Conservation (phyloP, 306 rosid species). For the Hippophae tibetana region DNA sequence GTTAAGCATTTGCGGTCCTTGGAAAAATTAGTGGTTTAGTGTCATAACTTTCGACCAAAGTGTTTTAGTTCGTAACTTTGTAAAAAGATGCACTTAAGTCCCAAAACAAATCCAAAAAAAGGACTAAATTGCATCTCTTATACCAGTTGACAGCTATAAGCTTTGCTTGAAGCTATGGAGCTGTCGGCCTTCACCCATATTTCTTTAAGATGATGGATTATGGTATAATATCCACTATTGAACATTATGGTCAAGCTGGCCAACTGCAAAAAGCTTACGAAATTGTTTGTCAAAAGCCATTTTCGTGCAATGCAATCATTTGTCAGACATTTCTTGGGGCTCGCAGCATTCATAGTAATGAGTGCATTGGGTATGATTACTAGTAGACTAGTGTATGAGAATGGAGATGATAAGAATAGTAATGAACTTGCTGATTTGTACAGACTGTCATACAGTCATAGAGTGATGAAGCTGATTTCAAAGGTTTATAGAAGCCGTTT, state of each 20-base stretch:
- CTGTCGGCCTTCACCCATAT: conserved; percentile 5
- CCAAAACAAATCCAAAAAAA: no score
- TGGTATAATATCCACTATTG: conserved; percentile 53
- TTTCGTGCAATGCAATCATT: conserved; percentile 55
- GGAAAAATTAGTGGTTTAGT: no score
- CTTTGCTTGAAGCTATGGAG: no score
- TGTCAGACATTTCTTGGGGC: conserved; percentile 93
- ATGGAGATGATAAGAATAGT: conserved; percentile 43
- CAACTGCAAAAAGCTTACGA: conserved; percentile 63
- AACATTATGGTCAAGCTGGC: conserved; percentile 77
- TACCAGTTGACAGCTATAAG: no score
- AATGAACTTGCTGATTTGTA: conserved; percentile 69
- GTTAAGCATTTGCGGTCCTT: not conserved
- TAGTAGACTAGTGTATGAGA: no score
- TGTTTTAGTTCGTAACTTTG: no score
- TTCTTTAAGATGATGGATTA: conserved; percentile 57
- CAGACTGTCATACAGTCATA: conserved; percentile 47
- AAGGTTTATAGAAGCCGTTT: conserved; percentile 66
- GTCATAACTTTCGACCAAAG: no score
- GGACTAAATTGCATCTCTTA: no score
- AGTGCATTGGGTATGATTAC: no score
- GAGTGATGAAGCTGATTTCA: conserved; percentile 71
- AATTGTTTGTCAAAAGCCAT: conserved; percentile 50
- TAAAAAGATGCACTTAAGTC: no score
- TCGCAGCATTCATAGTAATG: conserved; percentile 73